These are phyloP conservation scores for Amanita brunnescens DNA, from an alignment of 768 basidiomycete genomes.

Conservation along the genomic window DNA sequence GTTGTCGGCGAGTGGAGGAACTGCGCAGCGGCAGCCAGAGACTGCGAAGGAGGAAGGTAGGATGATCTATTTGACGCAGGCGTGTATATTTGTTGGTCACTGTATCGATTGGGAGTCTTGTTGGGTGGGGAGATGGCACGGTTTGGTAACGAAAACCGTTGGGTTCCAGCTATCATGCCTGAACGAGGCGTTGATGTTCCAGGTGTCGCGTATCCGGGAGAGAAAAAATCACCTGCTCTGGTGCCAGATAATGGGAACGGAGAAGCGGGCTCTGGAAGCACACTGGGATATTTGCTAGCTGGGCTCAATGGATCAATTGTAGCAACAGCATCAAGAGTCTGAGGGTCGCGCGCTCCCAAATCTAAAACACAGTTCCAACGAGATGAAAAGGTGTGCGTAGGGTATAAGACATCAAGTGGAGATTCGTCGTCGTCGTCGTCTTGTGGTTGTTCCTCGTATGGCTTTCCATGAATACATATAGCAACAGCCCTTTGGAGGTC, in stretches of 20 bases:
- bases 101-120: constrained; percentile 9
- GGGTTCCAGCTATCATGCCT: constrained; percentile 44
- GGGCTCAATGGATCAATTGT: constrained; percentile 26
- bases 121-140: background rate
- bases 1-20: constrained; percentile 46
- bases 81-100: constrained; percentile 12
- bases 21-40: constrained; percentile 20
- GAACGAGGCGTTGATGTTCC: constrained; percentile 22
- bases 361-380: constrained; percentile 89
- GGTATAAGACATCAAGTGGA: constrained; percentile 31
- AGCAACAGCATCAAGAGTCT: constrained; percentile 23
- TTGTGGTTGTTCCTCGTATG: constrained; percentile 27
- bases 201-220: constrained; percentile 9
- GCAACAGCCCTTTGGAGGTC: constrained; percentile 71
- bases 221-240: constrained; percentile 12
- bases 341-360: constrained; percentile 36
- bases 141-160: constrained; percentile 40
- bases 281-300: constrained; percentile 26
- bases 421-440: constrained; percentile 15
- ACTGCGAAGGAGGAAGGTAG: constrained; percentile 26
- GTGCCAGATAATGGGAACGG: constrained; percentile 55
- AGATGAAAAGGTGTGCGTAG: constrained; percentile 71
- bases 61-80: constrained; percentile 22
- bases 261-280: constrained; percentile 68
- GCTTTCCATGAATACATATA: constrained; percentile 72